Evolutionary conservation across 257 asterid species (phyloP).

Genomic region (Jaltomata sinuosa): DNA sequence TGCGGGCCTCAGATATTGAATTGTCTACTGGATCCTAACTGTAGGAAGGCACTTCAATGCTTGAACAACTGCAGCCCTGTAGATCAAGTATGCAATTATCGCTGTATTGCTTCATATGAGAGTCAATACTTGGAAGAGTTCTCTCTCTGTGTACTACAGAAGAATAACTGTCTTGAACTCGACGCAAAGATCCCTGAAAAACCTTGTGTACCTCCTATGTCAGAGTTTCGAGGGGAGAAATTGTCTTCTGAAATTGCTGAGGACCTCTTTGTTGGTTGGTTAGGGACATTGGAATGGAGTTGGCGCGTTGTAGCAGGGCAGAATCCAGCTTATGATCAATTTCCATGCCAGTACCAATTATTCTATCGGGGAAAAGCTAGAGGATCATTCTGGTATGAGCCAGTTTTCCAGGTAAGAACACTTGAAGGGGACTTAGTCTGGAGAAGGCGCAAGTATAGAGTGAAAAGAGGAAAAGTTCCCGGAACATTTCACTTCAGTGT

Average conservation of each 20-base stretch:
- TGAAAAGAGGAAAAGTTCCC: slow-evolving; percentile 52
- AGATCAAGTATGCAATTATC: slow-evolving; percentile 88
- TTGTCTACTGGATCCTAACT: slow-evolving; percentile 71
- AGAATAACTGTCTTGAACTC: slow-evolving; percentile 71
- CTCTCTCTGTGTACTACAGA: slow-evolving; percentile 69
- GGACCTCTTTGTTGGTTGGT: slow-evolving; percentile 90
- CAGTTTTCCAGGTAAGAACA: slow-evolving; percentile 72
- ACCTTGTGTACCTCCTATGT: slow-evolving; percentile 59
- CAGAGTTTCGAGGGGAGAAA: slow-evolving; percentile 42
- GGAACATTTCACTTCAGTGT: slow-evolving; percentile 80
- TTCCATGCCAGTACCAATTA: slow-evolving; percentile 90
- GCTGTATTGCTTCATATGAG: slow-evolving; percentile 80
- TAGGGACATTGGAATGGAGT: slow-evolving; percentile 76
- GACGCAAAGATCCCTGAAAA: slow-evolving; percentile 77
- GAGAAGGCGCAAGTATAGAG: slow-evolving; percentile 83
- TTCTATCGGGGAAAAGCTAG: slow-evolving; percentile 81
- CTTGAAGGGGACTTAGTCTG: slow-evolving; percentile 61
- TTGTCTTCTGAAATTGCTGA: slow-evolving; percentile 67
- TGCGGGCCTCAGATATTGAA: slow-evolving; percentile 82
- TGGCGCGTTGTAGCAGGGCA: slow-evolving; percentile 97
- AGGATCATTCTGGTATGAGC: slow-evolving; percentile 96
- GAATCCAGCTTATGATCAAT: slow-evolving; percentile 95
- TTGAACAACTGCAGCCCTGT: slow-evolving; percentile 85
- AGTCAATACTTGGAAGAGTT: slow-evolving; percentile 71
- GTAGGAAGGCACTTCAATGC: slow-evolving; percentile 87